A percentile compares a stretch with the other conserved stretches of the same genome.
phyloP scores from a whole-genome alignment of 257 asterid species.

The Solanum etuberosum region DNA sequence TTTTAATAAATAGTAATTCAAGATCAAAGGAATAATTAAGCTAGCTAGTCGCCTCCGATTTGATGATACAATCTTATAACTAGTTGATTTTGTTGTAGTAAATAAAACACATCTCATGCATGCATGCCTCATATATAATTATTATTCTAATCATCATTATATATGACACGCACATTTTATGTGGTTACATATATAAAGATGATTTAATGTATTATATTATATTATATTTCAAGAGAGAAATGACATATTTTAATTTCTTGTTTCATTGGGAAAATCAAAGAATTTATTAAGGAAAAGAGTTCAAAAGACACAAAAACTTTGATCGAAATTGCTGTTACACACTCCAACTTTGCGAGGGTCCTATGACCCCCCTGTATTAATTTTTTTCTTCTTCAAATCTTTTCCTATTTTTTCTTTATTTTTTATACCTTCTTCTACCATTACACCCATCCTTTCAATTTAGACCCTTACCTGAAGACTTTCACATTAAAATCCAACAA shows the following conservation, averaged over 20 bases:
- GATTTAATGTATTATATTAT: neutral
- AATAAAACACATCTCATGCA: neutral
- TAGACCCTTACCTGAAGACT: too few relatives aligned
- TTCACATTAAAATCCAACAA: too few relatives aligned
- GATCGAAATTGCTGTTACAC: too few relatives aligned
- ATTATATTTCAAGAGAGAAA: neutral
- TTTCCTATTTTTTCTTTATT: too few relatives aligned
- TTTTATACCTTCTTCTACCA: too few relatives aligned
- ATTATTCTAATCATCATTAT: neutral
- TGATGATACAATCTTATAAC: neutral
- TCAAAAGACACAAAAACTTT: too few relatives aligned
- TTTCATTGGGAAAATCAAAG: neutral
- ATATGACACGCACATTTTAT: neutral
- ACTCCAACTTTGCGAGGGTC: too few relatives aligned
- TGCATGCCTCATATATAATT: neutral
- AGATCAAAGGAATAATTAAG: constrained; percentile 2
- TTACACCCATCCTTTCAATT: too few relatives aligned
- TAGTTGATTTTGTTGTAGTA: neutral
- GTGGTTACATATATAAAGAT: neutral
- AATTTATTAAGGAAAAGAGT: neutral
- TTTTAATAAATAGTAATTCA: neutral
- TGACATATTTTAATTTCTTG: neutral
- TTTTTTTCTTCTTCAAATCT: too few relatives aligned
- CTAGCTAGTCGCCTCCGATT: neutral
- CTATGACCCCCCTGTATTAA: too few relatives aligned